Evolutionary conservation across 2,329 filamentous ascomycete species (phyloP), one percentile per base, ranked within the genome.

Genomic region (Microthyrium microscopicum): DNA sequence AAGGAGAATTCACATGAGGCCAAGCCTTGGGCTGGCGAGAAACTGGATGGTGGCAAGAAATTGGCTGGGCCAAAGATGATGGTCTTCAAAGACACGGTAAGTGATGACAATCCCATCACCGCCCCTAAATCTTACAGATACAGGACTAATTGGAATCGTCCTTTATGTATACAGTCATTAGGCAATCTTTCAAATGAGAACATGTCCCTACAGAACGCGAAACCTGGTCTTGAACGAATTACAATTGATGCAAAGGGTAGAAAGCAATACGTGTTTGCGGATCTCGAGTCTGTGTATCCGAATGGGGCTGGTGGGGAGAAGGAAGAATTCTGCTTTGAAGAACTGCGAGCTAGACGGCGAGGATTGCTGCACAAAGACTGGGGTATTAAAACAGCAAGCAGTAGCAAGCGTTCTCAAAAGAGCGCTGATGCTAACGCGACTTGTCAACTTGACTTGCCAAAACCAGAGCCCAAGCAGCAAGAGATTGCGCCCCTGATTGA

Each of bases 1-100:
- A 98, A 95, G 65, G 89, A 98, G 55, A 98, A 98, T 49, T 64
- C 66, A 5, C 61, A 85, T 43, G 83, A 87, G 51, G 73, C 85
- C 8, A 85, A 78, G 50, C 83, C 87, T 15, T 94, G 85, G 89
- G 78, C 66, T 8, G 89, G 89, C 18, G 84, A 95, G 61, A 94
- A 80, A 26, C 58, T 98, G 44, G 82, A 87, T 55, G 79, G 73
- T 3, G 83, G 80, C 26, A 87, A 83, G 46, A 89, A 82, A 61
- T 81, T 82, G 59, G 71, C 64, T 27, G 68, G 67, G 34, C 66
- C 76, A 34, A 95, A 94, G 64, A 78, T 98, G 74, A 64, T 77
- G 49, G 71, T 98, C 29, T 98, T 94, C 64, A 87, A 81, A 65
- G 89, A 98, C 66, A 66, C 79, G 79, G 89, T 98, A 77, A 77